Base-by-base conservation (phyloP, 495 filamentous ascomycete genomes). In the Amphirosellinia nigrospora region DNA sequence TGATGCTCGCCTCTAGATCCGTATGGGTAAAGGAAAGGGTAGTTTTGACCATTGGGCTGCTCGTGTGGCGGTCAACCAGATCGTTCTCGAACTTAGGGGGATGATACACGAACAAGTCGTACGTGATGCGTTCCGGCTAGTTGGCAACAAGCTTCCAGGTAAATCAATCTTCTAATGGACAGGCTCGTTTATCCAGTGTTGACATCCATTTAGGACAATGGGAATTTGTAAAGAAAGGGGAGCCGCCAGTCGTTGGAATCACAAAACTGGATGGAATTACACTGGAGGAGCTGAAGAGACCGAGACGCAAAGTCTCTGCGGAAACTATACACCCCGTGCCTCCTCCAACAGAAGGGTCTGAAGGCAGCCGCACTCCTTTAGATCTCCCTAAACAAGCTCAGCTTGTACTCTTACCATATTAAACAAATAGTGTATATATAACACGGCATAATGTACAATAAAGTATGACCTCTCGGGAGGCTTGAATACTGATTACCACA, bases 21-120 rank as follows among this genome's bases (percentile, higher is more conserved):
- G 96, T 85, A 99, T 99, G 96, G 96, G 96, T 81, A 98, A 97
- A 84, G 96, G 96, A 79, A 99, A 98, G 83, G 96, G 96, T 72
- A 91, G 89, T 71, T 98, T 98, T 80, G 96, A 98, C 81, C 92
- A 96, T 82, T 99, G 96, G 96, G 93, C 95, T 34, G 86, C 91
- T 19, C 89, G 94, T 74, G 88, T 97, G 70, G 89, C 92, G 15
- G 92, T 98, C 66, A 95, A 91, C 80, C 91, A 93, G 79, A 86
- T 99, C 46, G 84, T 98, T 19, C 93, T 99, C 71, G 96, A 99
- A 82, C 82, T 99, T 70, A 94, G 92, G 78, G 96, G 94, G 36
- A 87, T 94, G 71, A 69, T 98, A 66, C 96, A 99, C 86, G 96
- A 99, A 84, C 91, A 97, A 84, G 86, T 99, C 75, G 93, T 92